Percentiles rank a stretch among this genome's conserved stretches.
Evolutionary conservation across 2,329 filamentous ascomycete genomes (phyloP).

Genomic region (Fusarium concolor): DNA sequence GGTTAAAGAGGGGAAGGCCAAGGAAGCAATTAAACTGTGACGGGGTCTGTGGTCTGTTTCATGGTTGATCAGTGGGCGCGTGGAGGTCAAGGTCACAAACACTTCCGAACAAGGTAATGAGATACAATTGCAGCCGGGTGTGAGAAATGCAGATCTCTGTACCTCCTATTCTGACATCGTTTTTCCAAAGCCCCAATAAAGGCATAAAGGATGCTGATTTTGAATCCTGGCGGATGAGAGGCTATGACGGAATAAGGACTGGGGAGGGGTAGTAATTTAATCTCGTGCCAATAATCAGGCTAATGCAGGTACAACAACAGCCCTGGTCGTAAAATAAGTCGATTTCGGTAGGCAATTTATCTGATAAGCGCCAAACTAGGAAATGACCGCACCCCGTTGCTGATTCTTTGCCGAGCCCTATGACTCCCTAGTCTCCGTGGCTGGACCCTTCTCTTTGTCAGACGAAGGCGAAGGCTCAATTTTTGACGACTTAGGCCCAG

Average conservation of each 20-base stretch:
- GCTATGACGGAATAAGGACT: constrained; percentile 11
- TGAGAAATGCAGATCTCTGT: constrained; percentile 21
- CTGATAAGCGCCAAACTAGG: constrained; percentile 26
- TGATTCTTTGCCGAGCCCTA: constrained; percentile 3
- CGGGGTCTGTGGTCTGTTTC: constrained; percentile 21
- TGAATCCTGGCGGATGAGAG: neutral
- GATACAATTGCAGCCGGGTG: constrained; percentile 10
- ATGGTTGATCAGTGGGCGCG: constrained; percentile 29
- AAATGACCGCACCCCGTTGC: constrained; percentile 28
- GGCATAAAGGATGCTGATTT: constrained; percentile 4
- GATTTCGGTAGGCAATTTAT: constrained; percentile 31
- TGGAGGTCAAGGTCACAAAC: constrained; percentile 16
- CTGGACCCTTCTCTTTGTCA: constrained; percentile 28
- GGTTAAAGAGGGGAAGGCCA: constrained; percentile 35
- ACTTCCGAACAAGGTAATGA: constrained; percentile 1
- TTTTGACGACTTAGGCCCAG: constrained; percentile 7
- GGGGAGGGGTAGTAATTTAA: constrained; percentile 29
- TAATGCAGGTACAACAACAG: constrained; percentile 38
- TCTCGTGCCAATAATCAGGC: constrained; percentile 24
- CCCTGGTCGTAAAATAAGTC: constrained; percentile 24
- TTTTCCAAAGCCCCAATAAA: neutral
- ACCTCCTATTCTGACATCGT: constrained; percentile 12
- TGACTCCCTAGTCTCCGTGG: constrained; percentile 16
- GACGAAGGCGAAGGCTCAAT: neutral
- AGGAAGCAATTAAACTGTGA: constrained; percentile 38